phyloP scores from a whole-genome alignment of 2,329 filamentous ascomycete genomes.

The Fusarium sp. region DNA sequence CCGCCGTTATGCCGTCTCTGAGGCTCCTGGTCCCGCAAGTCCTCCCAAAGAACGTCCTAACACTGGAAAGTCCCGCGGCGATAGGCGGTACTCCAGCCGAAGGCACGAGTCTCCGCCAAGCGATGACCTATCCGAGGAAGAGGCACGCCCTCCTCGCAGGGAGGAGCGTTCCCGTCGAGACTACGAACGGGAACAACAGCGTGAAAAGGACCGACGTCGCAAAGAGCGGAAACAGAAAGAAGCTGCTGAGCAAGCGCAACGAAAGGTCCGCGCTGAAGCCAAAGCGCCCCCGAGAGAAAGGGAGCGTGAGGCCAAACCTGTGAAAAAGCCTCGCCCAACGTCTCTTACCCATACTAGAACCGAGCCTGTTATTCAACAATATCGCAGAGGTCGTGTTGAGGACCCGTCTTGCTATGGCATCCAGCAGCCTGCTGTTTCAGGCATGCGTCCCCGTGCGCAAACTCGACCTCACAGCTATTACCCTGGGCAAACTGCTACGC shows the following conservation, averaged over 20 bases:
- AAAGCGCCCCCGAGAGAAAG: slow-evolving; percentile 41
- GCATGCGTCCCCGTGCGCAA: slow-evolving; percentile 49
- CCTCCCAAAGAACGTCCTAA: slow-evolving; percentile 63
- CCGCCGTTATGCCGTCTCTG: slow-evolving; percentile 60
- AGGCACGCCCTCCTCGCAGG: slow-evolving; percentile 52
- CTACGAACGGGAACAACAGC: slow-evolving; percentile 44
- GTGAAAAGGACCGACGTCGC: slow-evolving; percentile 47
- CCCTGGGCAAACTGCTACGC: slow-evolving; percentile 46
- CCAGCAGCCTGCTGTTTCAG: slow-evolving; percentile 49
- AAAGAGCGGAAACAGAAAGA: slow-evolving; percentile 44
- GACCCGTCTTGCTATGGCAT: slow-evolving; percentile 52
- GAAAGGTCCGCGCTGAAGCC: slow-evolving; percentile 41
- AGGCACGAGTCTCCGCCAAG: slow-evolving; percentile 53
- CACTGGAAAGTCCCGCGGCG: slow-evolving; percentile 61
- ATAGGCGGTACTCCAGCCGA: slow-evolving; percentile 48
- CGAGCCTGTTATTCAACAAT: slow-evolving; percentile 50
- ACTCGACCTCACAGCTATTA: slow-evolving; percentile 53
- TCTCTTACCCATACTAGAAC: slow-evolving; percentile 49
- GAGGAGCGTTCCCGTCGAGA: slow-evolving; percentile 44
- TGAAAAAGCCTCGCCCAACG: slow-evolving; percentile 46
- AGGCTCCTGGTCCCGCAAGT: slow-evolving; percentile 55
- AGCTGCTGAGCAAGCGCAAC: slow-evolving; percentile 40
- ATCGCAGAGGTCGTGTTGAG: slow-evolving; percentile 49
- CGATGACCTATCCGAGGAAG: slow-evolving; percentile 55
- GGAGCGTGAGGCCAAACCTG: slow-evolving; percentile 45